Conservation (phyloP, 208 protist species). For the Leishmania arabica region DNA sequence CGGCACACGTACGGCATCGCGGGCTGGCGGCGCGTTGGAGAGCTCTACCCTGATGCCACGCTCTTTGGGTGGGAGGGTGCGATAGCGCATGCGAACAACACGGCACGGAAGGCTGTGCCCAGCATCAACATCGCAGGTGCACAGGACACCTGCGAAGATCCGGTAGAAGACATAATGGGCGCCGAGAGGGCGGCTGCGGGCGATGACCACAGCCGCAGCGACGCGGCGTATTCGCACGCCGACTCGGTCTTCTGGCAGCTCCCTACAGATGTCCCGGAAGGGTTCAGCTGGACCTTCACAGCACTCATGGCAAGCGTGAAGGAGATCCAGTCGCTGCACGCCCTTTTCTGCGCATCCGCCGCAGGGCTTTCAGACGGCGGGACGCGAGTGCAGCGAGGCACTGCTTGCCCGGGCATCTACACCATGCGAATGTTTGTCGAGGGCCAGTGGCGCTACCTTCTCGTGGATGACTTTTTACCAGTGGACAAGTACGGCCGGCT, state of each 20-base stretch:
- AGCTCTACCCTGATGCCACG: slow-evolving; percentile 56
- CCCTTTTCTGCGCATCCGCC: slow-evolving; percentile 17
- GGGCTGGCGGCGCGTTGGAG: slow-evolving; percentile 60
- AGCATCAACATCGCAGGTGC: background rate
- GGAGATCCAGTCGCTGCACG: slow-evolving; percentile 14
- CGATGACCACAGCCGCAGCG: background rate
- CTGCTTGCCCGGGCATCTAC: slow-evolving; percentile 49
- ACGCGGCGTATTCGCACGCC: background rate
- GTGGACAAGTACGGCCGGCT: slow-evolving; percentile 60
- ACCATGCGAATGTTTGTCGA: slow-evolving; percentile 71
- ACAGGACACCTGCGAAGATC: background rate
- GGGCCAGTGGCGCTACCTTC: slow-evolving; percentile 82
- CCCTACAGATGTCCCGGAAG: slow-evolving; percentile 26
- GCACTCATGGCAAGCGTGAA: slow-evolving; percentile 42
- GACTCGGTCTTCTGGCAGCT: slow-evolving; percentile 18
- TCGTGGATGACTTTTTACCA: slow-evolving; percentile 89
- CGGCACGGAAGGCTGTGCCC: too few species aligned
- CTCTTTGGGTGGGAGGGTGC: slow-evolving; percentile 41
- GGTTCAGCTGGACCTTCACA: slow-evolving; percentile 71
- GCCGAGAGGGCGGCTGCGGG: background rate
- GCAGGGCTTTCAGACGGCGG: background rate
- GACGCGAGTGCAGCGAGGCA: slow-evolving; percentile 19
- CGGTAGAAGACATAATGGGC: background rate
- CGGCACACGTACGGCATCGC: slow-evolving; percentile 49
- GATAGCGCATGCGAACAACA: background rate